Evolutionary conservation across 345 rosid genomes (phyloP), one percentile per base, ranked within the genome.

Genomic region (Camelina laxa): DNA sequence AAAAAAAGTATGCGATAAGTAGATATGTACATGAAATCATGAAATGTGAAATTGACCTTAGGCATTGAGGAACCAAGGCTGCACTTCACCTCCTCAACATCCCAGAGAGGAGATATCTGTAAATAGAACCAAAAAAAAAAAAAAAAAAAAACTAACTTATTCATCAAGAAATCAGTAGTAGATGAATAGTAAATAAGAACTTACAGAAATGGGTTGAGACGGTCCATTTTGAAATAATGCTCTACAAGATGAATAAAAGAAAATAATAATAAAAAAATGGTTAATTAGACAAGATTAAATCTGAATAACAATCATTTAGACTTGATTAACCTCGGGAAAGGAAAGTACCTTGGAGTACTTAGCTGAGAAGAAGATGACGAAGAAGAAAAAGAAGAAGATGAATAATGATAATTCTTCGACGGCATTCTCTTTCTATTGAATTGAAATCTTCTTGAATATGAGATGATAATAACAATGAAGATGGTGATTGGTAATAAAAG

Each of bases 341-440:
- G 30, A 66, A 58, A 58, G 10, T 50, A 86, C 88, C 87, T 77
- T 57, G 78, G 68, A 51, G 82, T 75, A 69, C 70, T 80, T 14
- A 59, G 74, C 9, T 65, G 80, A 4, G 82, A 67, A 75, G 82
- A 82, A 69, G 87, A 82, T 55, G 88, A 69, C 9, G 74, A 81
- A 36, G 27, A 75, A 38, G 75, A 44, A 31, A 61, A 63, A 14
- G 75, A 75, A 62, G 87, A 79, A 61, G 83, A 84, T 47, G 87
- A 82, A 48, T 63, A 56, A 12, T 9, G 33, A 53, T 62, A 36
- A 6, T 20, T 64, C 7, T 36, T 76, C 3, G 47, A 62, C 1
- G 75, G 58, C 80, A 76, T 76, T 65, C 0, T 74, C 7, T 16
- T 33, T 44, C 7, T 31, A 4, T n/a, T 1, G 42, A 4, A 56